phyloP scores from a whole-genome alignment of 1,139 yeast genomes.

The Debaryomyces sp. region DNA sequence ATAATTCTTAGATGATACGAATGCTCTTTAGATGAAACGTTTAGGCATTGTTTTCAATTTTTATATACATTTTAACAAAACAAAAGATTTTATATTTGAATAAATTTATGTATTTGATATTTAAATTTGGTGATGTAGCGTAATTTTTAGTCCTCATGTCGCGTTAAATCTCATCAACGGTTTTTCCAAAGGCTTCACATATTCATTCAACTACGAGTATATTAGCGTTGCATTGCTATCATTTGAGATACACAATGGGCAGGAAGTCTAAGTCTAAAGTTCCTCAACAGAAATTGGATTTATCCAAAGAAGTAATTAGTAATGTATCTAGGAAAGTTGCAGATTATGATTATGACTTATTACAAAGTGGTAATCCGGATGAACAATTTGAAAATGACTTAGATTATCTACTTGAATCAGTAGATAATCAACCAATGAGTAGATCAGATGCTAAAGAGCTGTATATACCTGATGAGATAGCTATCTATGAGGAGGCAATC shows the following conservation, averaged over 20 bases:
- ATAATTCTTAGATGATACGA: conserved; percentile 12
- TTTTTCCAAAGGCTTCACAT: background rate
- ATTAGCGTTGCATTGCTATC: background rate
- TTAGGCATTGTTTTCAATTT: conserved; percentile 15
- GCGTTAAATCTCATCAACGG: background rate
- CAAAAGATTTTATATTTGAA: conserved; percentile 11
- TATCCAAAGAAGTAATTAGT: conserved; percentile 6
- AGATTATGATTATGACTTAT: conserved; percentile 19
- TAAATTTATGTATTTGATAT: conserved; percentile 11
- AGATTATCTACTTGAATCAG: conserved; percentile 17
- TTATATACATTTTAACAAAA: conserved; percentile 11
- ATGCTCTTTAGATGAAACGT: conserved; percentile 11
- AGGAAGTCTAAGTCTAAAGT: background rate
- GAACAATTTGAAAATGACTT: conserved; percentile 27
- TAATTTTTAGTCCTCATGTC: background rate
- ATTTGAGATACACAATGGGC: background rate
- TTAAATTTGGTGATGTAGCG: background rate
- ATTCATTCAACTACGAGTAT: background rate
- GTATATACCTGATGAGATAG: background rate
- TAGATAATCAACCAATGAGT: background rate
- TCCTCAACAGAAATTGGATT: conserved; percentile 9
- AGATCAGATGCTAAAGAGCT: background rate
- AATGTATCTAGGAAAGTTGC: conserved; percentile 11
- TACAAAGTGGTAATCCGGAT: conserved; percentile 14
- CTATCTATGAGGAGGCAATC: background rate